phyloP scores from a whole-genome alignment of 257 asterid species.

The Solanum megistacrolobum region DNA sequence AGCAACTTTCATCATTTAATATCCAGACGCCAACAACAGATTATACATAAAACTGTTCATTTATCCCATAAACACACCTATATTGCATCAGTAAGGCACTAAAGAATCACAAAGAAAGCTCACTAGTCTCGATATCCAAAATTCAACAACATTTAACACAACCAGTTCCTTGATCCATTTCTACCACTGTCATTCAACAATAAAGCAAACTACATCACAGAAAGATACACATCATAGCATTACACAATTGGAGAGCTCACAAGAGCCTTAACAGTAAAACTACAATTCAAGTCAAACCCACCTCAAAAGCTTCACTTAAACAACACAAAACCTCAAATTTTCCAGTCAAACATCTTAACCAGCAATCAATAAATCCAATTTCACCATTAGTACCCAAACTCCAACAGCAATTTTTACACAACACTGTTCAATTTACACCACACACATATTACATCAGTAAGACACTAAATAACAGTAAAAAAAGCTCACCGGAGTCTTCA shows the following conservation, averaged over 20 bases:
- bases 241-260: background rate
- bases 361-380: background rate
- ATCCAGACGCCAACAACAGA: conserved; percentile 2
- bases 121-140: background rate
- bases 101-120: background rate
- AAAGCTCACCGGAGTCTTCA: conserved; percentile 55
- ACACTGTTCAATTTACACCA: background rate
- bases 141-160: background rate
- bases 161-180: background rate
- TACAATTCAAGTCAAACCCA: background rate
- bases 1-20: background rate
- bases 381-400: background rate
- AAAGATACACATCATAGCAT: background rate
- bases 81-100: background rate
- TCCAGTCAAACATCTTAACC: background rate
- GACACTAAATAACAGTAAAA: background rate
- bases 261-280: background rate
- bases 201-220: background rate
- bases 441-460: background rate
- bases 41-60: background rate
- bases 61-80: background rate
- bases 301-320: conserved; percentile 5
- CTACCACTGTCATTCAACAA: background rate
- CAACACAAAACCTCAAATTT: conserved; percentile 1
- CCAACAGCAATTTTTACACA: background rate